Evolutionary conservation across 1,139 yeast genomes (phyloP), one percentile per base, ranked within the genome.

Genomic region (Sugiyamaella grinbergsii): DNA sequence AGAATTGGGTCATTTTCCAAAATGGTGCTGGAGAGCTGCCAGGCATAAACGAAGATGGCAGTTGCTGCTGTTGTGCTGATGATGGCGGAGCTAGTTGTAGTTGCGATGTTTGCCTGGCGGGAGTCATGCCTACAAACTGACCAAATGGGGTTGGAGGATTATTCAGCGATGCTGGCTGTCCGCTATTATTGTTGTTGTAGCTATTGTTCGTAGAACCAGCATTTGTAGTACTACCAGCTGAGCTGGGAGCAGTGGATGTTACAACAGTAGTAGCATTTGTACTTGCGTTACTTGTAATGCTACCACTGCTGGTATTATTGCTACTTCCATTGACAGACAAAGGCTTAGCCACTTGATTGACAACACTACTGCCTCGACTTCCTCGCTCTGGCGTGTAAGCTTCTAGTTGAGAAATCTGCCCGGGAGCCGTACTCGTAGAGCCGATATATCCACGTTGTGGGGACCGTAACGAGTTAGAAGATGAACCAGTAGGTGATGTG

Each of bases 361-460:
- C 19, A 26, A 32, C 41, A 23, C 28, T 22, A 32, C 37, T 40
- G 33, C 52, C 46, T 5, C 42, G 41, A 26, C 54, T 49, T 1
- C 93, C 93, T 45, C 94, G 70, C 60, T 85, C 94, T 1, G 95
- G 94, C 0, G 95, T 86, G 60, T 83, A 85, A 1, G 94, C 93
- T 65, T 85, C 94, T 54, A 83, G 71, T 5, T 88, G 87, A 24
- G 51, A 28, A 11, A 50, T 49, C 57, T 53, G 43, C 46, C 61
- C 40, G 1, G 45, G 37, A n/a, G 45, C 37, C 5, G 45, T 31
- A 4, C 24, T 26, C 6, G 41, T 26, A 5, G 31, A 10, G 7
- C 58, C 49, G 4, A 58, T 50, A 50, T 58, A 62, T 80, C 80
- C 62, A 80, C 83, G 22, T 65, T 66, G 33, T 71, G 80, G 62